These are phyloP conservation scores for Fusarium beomiforme DNA, from an alignment of 2,329 filamentous ascomycete genomes.

Conservation along the genomic window DNA sequence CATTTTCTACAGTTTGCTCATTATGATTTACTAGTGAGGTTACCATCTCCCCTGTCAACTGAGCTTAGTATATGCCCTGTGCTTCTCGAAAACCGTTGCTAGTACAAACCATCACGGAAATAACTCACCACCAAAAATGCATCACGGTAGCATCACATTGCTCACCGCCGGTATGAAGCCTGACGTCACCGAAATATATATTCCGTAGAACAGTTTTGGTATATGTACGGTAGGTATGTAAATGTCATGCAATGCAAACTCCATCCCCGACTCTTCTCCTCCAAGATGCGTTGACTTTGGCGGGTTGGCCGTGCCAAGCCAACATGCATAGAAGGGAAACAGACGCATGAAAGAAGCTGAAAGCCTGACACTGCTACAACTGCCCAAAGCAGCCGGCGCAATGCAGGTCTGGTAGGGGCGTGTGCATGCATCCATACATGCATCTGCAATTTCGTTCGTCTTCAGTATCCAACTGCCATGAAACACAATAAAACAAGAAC, in stretches of 20 bases:
- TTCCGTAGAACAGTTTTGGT: not conserved
- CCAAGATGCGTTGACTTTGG: not conserved
- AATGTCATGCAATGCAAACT: not conserved
- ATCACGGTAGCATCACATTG: not conserved
- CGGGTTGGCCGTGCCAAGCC: not conserved
- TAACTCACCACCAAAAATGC: not conserved
- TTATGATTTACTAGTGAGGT: not conserved
- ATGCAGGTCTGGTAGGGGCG: slow-evolving; percentile 17
- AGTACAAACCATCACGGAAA: slow-evolving; percentile 7
- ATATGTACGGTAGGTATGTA: not conserved
- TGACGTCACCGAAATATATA: slow-evolving; percentile 12
- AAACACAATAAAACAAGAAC: slow-evolving; percentile 3
- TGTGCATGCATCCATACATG: slow-evolving; percentile 4
- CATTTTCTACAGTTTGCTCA: not conserved
- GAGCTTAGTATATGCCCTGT: not conserved
- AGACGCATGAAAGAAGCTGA: slow-evolving; percentile 6
- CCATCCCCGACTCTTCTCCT: not conserved
- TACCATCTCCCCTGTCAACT: not conserved
- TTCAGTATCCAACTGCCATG: not conserved
- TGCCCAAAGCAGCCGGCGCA: not conserved
- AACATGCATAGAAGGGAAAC: slow-evolving; percentile 7
- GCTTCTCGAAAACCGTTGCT: not conserved
- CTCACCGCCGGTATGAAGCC: slow-evolving; percentile 12
- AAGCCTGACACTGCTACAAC: not conserved
- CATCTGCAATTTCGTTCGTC: not conserved